A percentile compares a stretch with the other conserved stretches of the same genome.
Conservation (phyloP, 352 stramenopile species). For the Paralagenidium karlingii region DNA sequence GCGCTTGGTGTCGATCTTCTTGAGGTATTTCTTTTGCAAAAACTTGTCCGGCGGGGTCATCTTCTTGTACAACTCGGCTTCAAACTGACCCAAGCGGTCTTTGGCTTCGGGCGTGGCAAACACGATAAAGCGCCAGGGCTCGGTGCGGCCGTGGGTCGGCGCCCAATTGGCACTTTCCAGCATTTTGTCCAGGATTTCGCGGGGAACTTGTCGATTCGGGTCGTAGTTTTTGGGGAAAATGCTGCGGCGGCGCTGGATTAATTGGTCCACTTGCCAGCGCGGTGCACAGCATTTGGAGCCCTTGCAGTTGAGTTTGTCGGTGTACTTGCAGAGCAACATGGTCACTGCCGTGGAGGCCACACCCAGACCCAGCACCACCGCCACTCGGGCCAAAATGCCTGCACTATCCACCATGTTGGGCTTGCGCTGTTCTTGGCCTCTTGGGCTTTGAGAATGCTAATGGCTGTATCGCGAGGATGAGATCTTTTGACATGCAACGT, state of each 20-base stretch:
- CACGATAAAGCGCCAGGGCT: slow-evolving; percentile 77
- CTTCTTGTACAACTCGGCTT: slow-evolving; percentile 59
- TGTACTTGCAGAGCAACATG: too few species aligned
- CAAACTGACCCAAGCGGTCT: slow-evolving; percentile 39
- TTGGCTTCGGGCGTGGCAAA: slow-evolving; percentile 41
- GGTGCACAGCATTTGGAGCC: too few species aligned
- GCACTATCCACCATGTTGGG: too few species aligned
- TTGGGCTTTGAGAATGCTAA: too few species aligned
- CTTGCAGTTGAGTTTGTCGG: too few species aligned
- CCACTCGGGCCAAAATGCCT: too few species aligned
- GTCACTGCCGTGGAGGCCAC: too few species aligned
- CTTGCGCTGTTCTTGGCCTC: too few species aligned
- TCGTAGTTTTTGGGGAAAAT: slow-evolving; percentile 70
- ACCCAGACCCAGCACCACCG: too few species aligned
- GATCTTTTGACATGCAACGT: too few species aligned
- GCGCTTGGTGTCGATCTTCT: slow-evolving; percentile 59
- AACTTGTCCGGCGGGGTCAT: slow-evolving; percentile 50
- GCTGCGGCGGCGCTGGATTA: slow-evolving; percentile 65
- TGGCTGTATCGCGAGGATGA: too few species aligned
- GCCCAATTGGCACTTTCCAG: slow-evolving; percentile 72
- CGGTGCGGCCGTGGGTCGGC: slow-evolving; percentile 62
- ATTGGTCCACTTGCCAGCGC: slow-evolving; percentile 64
- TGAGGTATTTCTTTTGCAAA: slow-evolving; percentile 67
- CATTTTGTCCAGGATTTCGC: slow-evolving; percentile 59
- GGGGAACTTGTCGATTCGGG: slow-evolving; percentile 25